Base-by-base conservation (phyloP, 2,329 filamentous ascomycete species). In the Colletotrichum horii region DNA sequence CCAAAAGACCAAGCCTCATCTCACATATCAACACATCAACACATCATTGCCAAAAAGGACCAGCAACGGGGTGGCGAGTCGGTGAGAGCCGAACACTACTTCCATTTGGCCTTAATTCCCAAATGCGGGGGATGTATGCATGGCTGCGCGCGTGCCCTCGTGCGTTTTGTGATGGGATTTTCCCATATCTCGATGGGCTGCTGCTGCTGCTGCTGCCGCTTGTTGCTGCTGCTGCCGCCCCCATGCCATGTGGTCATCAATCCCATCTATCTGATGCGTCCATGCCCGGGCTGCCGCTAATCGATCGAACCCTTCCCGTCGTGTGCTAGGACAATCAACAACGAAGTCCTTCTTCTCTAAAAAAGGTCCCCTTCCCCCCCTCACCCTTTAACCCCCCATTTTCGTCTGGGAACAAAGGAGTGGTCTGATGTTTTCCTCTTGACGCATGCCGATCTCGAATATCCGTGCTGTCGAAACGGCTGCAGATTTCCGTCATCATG, bases 41-140 rank as follows among this genome's bases (percentile, higher is more conserved):
- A 74, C 24, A 66, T 71, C 67, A 74, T 74, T 66, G 52, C 67
- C 71, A 16, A 70, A 71, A 71, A 74, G 14, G 36, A 34, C 24
- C 32, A n/a, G 43, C 19, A 22, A 48, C 26, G 55, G 16, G 34
- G 73, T 75, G 69, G 73, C 69, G 56, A 68, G 69, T 72, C 73
- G 62, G 62, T 72, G 73, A 67, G 64, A 67, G 69, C 73, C 69
- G 73, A 68, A 72, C 66, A 8, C 19, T 32, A 15, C 24, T 34
- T 62, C 60, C 28, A 32, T 15, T 19, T 26, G 26, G 26, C 26
- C 28, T 34, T 14, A 62, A 62, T 62, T 22, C 22, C 28, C 28
- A 60, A n/a, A 28, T 62, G 32, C 34, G 22, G 36, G 61, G 36
- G 61, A 34, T 26, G 32, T 22, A 65, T 26, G 61, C 36, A 48